phyloP scores from a whole-genome alignment of 2,329 filamentous ascomycete genomes.

The Furcasterigmium furcatum region DNA sequence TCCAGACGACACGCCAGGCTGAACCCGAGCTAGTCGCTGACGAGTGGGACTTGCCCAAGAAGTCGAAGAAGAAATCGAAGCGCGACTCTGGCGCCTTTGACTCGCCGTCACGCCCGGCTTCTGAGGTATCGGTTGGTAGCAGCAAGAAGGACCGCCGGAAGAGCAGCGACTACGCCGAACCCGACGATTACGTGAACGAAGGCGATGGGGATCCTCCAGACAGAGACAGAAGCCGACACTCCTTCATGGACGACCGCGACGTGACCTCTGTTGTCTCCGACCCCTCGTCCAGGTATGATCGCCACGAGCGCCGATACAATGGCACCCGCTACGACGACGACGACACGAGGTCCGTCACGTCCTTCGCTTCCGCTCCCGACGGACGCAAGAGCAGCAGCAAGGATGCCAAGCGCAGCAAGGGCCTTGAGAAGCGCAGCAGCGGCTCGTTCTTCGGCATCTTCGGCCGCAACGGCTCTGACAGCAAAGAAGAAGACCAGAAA shows the following conservation, averaged over 20 bases:
- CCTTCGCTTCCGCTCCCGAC: conserved; percentile 31
- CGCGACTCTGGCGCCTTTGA: conserved; percentile 18
- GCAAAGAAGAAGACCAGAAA: conserved; percentile 30
- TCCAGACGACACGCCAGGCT: conserved; percentile 10
- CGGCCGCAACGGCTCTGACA: conserved; percentile 35
- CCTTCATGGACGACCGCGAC: conserved; percentile 39
- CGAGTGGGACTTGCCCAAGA: conserved; percentile 29
- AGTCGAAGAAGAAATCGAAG: conserved; percentile 25
- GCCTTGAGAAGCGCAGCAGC: conserved; percentile 33
- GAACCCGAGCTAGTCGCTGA: conserved; percentile 20
- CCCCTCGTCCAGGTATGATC: conserved; percentile 27
- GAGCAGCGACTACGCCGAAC: conserved; percentile 30
- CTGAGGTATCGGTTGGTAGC: conserved; percentile 31
- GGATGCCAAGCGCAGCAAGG: conserved; percentile 31
- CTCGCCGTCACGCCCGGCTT: conserved; percentile 26
- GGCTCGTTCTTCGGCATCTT: conserved; percentile 48
- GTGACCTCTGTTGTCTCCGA: conserved; percentile 48
- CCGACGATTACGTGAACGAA: conserved; percentile 29
- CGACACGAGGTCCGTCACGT: conserved; percentile 41
- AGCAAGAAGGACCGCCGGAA: conserved; percentile 28
- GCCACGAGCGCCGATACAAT: conserved; percentile 31
- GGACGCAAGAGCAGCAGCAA: conserved; percentile 25
- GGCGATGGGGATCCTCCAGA: conserved; percentile 33
- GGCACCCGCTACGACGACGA: conserved; percentile 41
- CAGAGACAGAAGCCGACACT: conserved; percentile 25